phyloP scores from a whole-genome alignment of 441 rosid species.

The Breynia disticha region DNA sequence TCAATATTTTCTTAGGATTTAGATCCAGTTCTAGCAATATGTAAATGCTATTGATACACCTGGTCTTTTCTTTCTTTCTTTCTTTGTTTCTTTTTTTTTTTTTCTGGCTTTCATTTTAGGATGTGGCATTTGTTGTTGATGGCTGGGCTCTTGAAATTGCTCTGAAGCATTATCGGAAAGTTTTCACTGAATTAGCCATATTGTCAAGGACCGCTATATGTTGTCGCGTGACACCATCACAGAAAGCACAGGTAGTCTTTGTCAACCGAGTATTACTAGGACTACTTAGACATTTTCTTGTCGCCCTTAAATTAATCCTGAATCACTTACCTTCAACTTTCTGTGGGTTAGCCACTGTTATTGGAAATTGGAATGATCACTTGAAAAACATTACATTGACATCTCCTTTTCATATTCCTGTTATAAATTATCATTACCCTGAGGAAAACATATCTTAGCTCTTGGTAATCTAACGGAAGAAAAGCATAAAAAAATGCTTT shows the following conservation, averaged over 20 bases:
- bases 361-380: no score
- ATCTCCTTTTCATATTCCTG: no score
- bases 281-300: no score
- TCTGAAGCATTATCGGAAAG: constrained; percentile 67
- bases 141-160: constrained; percentile 99
- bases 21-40: no score
- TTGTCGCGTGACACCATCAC: constrained; percentile 98
- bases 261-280: no score
- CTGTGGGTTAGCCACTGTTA: background rate
- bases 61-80: background rate
- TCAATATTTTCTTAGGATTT: no score
- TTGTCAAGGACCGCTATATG: constrained; percentile 97
- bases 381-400: no score
- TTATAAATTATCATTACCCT: no score
- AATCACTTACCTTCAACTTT: background rate
- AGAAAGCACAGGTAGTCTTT: constrained; percentile 83
- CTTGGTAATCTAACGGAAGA: background rate
- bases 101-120: constrained; percentile 28
- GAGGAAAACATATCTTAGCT: background rate
- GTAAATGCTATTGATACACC: no score
- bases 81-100: background rate
- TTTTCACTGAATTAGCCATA: constrained; percentile 89
- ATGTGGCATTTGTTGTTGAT: constrained; percentile 93
- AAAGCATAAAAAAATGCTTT: background rate
- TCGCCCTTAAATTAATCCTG: background rate